Evolutionary conservation across 768 basidiomycete species (phyloP).

Genomic region (Pulveroboletus ravenelii): DNA sequence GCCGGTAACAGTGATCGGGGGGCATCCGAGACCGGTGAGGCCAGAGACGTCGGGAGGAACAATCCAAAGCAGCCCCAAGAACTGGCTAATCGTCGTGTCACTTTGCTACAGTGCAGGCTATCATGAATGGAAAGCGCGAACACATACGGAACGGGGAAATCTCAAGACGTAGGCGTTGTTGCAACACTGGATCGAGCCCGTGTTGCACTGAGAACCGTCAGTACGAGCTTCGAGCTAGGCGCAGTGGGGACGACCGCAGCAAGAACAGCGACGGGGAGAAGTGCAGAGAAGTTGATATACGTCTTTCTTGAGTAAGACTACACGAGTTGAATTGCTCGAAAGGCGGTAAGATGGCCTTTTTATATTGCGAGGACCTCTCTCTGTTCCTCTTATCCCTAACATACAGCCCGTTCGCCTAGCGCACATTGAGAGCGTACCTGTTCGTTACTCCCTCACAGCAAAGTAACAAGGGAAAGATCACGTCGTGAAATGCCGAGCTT

Average conservation of each 20-base stretch:
- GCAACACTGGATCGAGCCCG: conserved; percentile 12
- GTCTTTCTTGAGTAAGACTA: background rate
- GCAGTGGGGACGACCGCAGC: background rate
- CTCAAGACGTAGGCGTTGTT: background rate
- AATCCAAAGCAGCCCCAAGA: background rate
- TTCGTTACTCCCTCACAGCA: background rate
- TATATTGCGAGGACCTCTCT: conserved; percentile 2
- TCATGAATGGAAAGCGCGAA: background rate
- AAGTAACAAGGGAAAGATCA: background rate
- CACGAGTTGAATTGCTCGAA: background rate
- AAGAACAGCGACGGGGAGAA: conserved; percentile 12
- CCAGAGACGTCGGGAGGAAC: background rate
- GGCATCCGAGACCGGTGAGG: conserved; percentile 2
- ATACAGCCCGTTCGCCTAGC: background rate
- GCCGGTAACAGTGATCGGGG: background rate
- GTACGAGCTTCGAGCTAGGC: conserved; percentile 4
- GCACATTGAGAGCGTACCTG: background rate
- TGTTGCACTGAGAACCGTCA: conserved; percentile 4
- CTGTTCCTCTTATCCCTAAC: background rate
- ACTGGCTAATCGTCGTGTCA: background rate
- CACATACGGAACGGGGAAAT: background rate
- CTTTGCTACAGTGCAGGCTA: background rate
- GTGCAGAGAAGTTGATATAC: conserved; percentile 2
- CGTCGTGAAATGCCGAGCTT: background rate
- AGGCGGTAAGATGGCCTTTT: background rate